Conservation (phyloP, 768 basidiomycete genomes). For the Kwoniella dejecticola region DNA sequence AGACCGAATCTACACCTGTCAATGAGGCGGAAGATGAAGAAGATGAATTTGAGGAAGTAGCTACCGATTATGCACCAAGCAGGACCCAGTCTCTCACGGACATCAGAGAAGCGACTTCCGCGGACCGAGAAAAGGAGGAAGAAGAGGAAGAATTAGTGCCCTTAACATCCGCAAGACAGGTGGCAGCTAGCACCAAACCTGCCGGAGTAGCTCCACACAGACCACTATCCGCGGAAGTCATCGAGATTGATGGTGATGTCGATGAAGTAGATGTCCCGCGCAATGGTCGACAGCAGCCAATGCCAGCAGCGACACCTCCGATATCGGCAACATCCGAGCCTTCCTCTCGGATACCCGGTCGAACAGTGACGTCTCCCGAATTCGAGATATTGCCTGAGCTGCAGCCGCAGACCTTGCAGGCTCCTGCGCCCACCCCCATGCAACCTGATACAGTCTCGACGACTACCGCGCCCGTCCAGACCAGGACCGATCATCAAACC, state of each 20-base stretch:
- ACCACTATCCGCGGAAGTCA: conserved; percentile 11
- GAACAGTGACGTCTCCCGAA: background rate
- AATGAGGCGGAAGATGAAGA: conserved; percentile 36
- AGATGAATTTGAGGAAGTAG: conserved; percentile 48
- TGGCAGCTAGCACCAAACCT: conserved; percentile 1
- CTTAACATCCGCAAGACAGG: conserved; percentile 10
- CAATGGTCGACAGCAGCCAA: background rate
- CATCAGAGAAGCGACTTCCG: background rate
- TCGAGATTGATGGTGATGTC: conserved; percentile 23
- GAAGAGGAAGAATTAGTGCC: conserved; percentile 14
- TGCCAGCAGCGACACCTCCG: background rate
- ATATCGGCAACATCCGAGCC: background rate
- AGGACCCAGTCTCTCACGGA: conserved; percentile 8
- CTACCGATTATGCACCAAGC: conserved; percentile 3
- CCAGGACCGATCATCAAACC: background rate
- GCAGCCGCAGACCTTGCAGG: background rate
- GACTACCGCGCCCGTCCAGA: background rate
- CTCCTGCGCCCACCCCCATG: background rate
- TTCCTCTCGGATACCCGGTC: background rate
- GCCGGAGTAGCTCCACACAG: conserved; percentile 6
- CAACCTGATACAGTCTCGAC: too few species aligned
- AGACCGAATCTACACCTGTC: conserved; percentile 5
- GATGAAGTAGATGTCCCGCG: conserved; percentile 16
- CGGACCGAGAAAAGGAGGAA: background rate
- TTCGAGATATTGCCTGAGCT: conserved; percentile 6